phyloP scores from a whole-genome alignment of 768 basidiomycete species.

The Auricularia sp. region DNA sequence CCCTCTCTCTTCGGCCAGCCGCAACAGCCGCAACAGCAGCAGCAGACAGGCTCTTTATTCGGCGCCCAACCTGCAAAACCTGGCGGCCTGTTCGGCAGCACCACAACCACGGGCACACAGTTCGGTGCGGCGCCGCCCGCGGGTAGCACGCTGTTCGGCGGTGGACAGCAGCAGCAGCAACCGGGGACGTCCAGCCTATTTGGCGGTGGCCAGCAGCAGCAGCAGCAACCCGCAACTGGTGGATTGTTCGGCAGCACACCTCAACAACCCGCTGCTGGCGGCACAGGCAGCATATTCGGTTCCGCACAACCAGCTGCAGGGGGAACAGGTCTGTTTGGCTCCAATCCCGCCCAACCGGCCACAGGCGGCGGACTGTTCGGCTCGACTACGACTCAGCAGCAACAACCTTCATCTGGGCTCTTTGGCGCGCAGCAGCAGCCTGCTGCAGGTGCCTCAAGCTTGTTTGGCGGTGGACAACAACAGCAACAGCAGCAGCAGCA shows the following conservation, averaged over 20 bases:
- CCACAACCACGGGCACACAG: not conserved
- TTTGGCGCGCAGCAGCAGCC: not conserved
- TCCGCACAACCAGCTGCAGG: too few relatives aligned
- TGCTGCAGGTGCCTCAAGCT: too few relatives aligned
- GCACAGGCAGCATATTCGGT: too few relatives aligned
- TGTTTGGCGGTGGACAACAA: too few relatives aligned
- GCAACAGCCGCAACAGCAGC: constrained; percentile 10
- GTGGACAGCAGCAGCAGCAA: constrained; percentile 5
- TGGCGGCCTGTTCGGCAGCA: constrained; percentile 8
- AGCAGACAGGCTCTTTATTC: constrained; percentile 19
- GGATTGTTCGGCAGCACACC: constrained; percentile 17
- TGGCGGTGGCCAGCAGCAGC: not conserved
- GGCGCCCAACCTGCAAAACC: constrained; percentile 9
- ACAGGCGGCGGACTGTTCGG: not conserved
- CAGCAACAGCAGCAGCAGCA: not conserved
- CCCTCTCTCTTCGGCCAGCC: constrained; percentile 18
- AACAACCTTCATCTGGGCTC: too few relatives aligned
- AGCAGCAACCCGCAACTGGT: not conserved
- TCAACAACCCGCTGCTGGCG: too few relatives aligned
- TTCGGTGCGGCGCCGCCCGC: not conserved
- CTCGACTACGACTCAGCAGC: too few relatives aligned
- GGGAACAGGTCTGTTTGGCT: too few relatives aligned
- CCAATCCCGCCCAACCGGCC: not conserved
- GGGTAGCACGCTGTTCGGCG: constrained; percentile 6
- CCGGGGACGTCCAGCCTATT: too few relatives aligned